Conservation (phyloP, 2,329 filamentous ascomycete genomes). For the Cytospora schulzeri region DNA sequence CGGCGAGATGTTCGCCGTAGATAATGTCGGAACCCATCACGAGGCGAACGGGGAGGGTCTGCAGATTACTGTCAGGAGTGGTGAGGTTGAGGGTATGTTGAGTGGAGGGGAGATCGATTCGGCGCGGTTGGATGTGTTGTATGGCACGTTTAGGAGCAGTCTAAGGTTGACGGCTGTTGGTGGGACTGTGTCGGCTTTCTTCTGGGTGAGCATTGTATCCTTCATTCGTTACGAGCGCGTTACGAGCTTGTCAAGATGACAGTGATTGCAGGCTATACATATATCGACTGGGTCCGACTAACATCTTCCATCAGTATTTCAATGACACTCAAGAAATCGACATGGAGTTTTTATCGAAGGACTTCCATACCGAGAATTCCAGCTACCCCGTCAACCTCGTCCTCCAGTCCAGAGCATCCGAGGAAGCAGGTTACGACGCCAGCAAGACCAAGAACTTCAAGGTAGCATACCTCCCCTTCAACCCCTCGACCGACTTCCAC, state of each 20-base stretch:
- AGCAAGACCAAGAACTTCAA: constrained; percentile 60
- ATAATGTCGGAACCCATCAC: constrained; percentile 58
- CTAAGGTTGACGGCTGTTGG: constrained; percentile 63
- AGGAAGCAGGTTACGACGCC: constrained; percentile 63
- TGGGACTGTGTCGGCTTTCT: constrained; percentile 78
- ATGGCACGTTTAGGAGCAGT: constrained; percentile 68
- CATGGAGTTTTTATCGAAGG: constrained; percentile 73
- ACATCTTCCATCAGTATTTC: constrained; percentile 58
- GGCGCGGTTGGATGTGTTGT: constrained; percentile 62
- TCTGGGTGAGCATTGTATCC: constrained; percentile 61
- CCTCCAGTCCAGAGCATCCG: constrained; percentile 67
- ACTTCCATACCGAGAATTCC: constrained; percentile 56
- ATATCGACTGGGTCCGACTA: constrained; percentile 20
- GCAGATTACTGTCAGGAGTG: constrained; percentile 56
- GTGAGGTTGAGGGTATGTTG: constrained; percentile 53
- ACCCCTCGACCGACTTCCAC: constrained; percentile 67
- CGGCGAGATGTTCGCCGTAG: constrained; percentile 62
- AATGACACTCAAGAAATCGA: constrained; percentile 82
- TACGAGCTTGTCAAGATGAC: background rate
- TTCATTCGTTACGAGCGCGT: background rate
- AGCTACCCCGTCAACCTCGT: constrained; percentile 71
- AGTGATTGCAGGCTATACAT: background rate
- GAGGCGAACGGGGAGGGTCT: constrained; percentile 55
- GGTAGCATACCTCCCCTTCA: constrained; percentile 62
- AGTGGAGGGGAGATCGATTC: constrained; percentile 66